These are phyloP conservation scores for Dothideomycetes sp. DNA, from an alignment of 2,329 filamentous ascomycete species.

Conservation along the genomic window DNA sequence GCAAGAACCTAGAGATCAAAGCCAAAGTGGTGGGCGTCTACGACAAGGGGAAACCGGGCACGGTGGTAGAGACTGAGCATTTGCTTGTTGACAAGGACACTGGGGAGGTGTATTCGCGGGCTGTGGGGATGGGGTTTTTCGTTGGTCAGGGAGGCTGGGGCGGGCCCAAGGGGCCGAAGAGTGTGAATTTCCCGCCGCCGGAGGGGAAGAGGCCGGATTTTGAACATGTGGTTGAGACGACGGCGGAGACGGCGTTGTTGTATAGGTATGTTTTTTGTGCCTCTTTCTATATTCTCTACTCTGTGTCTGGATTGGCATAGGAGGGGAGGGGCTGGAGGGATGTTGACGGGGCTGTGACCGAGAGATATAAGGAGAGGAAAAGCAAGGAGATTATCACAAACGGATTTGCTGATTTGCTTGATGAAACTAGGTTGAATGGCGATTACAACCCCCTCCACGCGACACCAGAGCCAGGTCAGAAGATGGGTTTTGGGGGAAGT, in stretches of 20 bases:
- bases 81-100: slow-evolving; percentile 59
- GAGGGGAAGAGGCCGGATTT: slow-evolving; percentile 60
- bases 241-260: slow-evolving; percentile 58
- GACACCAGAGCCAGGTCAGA: slow-evolving; percentile 68
- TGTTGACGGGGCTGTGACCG: background rate
- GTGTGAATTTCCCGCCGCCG: slow-evolving; percentile 67
- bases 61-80: slow-evolving; percentile 70
- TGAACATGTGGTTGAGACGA: slow-evolving; percentile 60
- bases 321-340: background rate
- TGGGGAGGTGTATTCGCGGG: slow-evolving; percentile 61
- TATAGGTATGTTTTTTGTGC: slow-evolving; percentile 43
- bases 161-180: slow-evolving; percentile 78
- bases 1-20: slow-evolving; percentile 63
- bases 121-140: slow-evolving; percentile 63
- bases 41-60: slow-evolving; percentile 77
- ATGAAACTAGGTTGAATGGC: slow-evolving; percentile 53
- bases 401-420: too few relatives aligned
- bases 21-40: slow-evolving; percentile 75
- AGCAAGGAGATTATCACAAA: too few relatives aligned
- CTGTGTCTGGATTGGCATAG: background rate
- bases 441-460: slow-evolving; percentile 93
- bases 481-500: slow-evolving; percentile 83
- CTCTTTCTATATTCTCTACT: too few relatives aligned
- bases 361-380: too few relatives aligned
- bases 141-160: slow-evolving; percentile 77